Base-by-base conservation (phyloP, 2,329 filamentous ascomycete species). In the Verticillium alfalfae region DNA sequence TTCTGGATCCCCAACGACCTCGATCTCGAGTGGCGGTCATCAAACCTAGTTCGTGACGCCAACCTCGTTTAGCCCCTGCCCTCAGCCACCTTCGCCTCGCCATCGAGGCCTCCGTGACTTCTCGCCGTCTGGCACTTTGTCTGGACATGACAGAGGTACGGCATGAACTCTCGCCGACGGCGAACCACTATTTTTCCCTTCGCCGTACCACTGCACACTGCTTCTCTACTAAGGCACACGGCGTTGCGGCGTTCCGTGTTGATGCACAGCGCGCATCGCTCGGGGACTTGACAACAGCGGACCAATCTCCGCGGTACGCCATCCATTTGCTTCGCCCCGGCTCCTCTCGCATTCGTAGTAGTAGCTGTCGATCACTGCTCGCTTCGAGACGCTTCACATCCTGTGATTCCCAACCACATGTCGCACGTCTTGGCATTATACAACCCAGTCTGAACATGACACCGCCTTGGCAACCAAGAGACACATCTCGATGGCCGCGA, bases 101-200 rank as follows among this genome's bases (percentile, higher is more conserved):
- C 45, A 12, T 18, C 45, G 45, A 22, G 45, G 45, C 45, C 45
- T 49, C 45, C 18, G 12, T 22, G 16, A 10, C n/a, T 49, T 49
- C 22, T 22, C 8, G 9, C 45, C n/a, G 8, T n/a, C 18, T 13
- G 45, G 85, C 13, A 37, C 9, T 2, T 37, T 37, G 26, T 26
- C 26, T 26, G 26, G 26, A 26, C n/a, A 8, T 49, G n/a, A n/a
- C 22, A 22, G 8, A 18, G n/a, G 45, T 9, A 49, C n/a, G 45
- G n/a, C 8, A 26, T 22, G 10, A 18, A 52, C 22, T 12, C 16
- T 12, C 18, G 3, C 45, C 45, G 45, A 52, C 18, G 45, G 10
- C n/a, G 22, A 12, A 22, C 45, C 45, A 9, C 45, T 10, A 8
- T 31, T 31, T 8, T 12, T 18, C 45, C n/a, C 12, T 52, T 9